Evolutionary conservation across 2,329 filamentous ascomycete species (phyloP).

Genomic region (Microcyclospora tardicrescens): DNA sequence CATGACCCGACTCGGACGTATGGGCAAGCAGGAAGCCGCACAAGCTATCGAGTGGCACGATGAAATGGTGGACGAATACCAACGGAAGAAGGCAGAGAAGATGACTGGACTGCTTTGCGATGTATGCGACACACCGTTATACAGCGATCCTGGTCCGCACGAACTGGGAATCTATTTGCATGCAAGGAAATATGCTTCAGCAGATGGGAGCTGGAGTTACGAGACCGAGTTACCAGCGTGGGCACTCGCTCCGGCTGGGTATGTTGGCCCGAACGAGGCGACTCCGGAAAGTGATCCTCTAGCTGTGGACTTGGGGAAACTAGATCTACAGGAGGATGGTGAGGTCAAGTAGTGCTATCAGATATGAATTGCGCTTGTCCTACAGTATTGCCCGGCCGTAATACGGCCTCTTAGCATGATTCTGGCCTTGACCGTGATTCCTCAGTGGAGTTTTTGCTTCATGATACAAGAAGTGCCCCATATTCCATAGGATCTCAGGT

Average conservation of each 20-base stretch:
- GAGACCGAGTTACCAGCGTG: slow-evolving; percentile 71
- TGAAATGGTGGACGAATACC: slow-evolving; percentile 80
- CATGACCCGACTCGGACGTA: slow-evolving; percentile 67
- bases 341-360: too few species aligned
- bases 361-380: too few species aligned
- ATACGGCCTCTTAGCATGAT: too few species aligned
- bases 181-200: slow-evolving; percentile 77
- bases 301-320: slow-evolving; percentile 27
- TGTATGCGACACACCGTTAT: slow-evolving; percentile 74
- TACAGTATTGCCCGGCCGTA: too few species aligned
- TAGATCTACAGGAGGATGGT: slow-evolving; percentile 11
- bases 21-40: slow-evolving; percentile 89
- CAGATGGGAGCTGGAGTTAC: slow-evolving; percentile 74
- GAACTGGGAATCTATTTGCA: slow-evolving; percentile 91
- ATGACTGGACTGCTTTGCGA: slow-evolving; percentile 76
- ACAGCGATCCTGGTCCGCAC: slow-evolving; percentile 80
- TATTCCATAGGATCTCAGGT: too few species aligned
- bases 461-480: too few species aligned
- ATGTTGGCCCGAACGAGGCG: slow-evolving; percentile 50
- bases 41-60: slow-evolving; percentile 88
- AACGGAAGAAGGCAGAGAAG: slow-evolving; percentile 82
- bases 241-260: slow-evolving; percentile 68
- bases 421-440: too few species aligned
- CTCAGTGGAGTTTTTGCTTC: too few species aligned
- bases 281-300: slow-evolving; percentile 36